Percentiles rank a stretch among this genome's conserved stretches.
Conservation (phyloP, 108 stramenopile genomes). For the Cyclotella sp. region DNA sequence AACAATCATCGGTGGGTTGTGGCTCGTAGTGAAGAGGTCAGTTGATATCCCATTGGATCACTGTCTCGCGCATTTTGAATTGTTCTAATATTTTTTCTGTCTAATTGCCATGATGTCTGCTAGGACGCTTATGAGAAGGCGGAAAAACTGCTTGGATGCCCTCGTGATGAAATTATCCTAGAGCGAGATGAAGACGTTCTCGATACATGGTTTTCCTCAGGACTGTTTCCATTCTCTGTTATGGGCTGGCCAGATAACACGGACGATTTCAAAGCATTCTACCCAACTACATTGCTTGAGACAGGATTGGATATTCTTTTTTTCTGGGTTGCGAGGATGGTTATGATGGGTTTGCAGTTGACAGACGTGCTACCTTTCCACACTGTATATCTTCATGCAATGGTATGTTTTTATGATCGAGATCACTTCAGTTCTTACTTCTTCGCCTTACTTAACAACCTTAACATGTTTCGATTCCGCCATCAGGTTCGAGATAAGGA, state of each 20-base stretch:
- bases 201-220: conserved; percentile 99
- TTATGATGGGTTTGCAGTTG: conserved; percentile 99
- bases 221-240: conserved; percentile 99
- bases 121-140: conserved; percentile 88
- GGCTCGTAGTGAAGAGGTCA: conserved; percentile 85
- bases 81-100: not conserved
- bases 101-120: not conserved
- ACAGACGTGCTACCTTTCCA: conserved; percentile 95
- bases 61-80: not conserved
- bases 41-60: conserved; percentile 5
- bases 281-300: conserved; percentile 98
- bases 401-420: conserved; percentile 61
- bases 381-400: conserved; percentile 98
- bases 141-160: conserved; percentile 77
- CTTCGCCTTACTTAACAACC: not conserved
- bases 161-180: conserved; percentile 79
- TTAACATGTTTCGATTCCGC: not conserved
- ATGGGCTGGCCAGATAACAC: conserved; percentile 98
- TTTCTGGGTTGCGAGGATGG: conserved; percentile 99
- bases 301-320: conserved; percentile 99
- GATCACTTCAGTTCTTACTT: no score
- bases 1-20: conserved; percentile 97
- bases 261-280: conserved; percentile 96
- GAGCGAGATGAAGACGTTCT: conserved; percentile 98
- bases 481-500: conserved; percentile 94